phyloP scores from a whole-genome alignment of 2,329 filamentous ascomycete species.

The Talaromyces marneffei region DNA sequence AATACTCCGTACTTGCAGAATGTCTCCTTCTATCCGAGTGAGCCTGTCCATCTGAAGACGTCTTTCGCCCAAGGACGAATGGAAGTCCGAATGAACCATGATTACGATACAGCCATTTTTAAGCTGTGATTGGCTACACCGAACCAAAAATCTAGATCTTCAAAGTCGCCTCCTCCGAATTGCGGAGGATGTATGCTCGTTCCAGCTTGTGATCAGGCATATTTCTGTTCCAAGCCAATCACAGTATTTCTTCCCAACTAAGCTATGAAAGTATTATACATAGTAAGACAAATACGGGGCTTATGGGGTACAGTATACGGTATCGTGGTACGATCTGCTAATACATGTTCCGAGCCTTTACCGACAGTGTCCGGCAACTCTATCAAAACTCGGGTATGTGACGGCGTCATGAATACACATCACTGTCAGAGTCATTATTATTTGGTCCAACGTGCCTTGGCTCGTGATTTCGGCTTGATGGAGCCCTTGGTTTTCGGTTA shows the following conservation, averaged over 20 bases:
- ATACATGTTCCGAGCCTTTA: slow-evolving; percentile 8
- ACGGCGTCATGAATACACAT: slow-evolving; percentile 6
- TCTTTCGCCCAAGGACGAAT: neutral
- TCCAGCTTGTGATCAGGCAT: slow-evolving; percentile 3
- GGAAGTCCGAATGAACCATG: neutral
- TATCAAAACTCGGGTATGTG: slow-evolving; percentile 6
- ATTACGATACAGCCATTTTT: neutral
- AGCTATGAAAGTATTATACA: neutral
- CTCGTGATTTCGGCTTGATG: slow-evolving; percentile 11
- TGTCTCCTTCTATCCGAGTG: neutral
- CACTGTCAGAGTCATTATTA: neutral
- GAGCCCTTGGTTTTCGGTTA: slow-evolving; percentile 7
- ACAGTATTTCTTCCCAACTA: neutral
- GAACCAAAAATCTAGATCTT: neutral
- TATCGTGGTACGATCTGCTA: neutral
- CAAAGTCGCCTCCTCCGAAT: slow-evolving; percentile 7
- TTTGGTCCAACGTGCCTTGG: neutral
- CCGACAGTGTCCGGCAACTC: slow-evolving; percentile 7
- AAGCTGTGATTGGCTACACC: neutral
- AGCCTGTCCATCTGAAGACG: neutral
- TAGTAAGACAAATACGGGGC: neutral
- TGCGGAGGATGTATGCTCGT: neutral
- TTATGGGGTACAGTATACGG: neutral
- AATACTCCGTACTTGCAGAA: too few species aligned
- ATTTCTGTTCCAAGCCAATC: neutral